phyloP scores from a whole-genome alignment of 2,329 filamentous ascomycete species.

The Penicillium polonicum region DNA sequence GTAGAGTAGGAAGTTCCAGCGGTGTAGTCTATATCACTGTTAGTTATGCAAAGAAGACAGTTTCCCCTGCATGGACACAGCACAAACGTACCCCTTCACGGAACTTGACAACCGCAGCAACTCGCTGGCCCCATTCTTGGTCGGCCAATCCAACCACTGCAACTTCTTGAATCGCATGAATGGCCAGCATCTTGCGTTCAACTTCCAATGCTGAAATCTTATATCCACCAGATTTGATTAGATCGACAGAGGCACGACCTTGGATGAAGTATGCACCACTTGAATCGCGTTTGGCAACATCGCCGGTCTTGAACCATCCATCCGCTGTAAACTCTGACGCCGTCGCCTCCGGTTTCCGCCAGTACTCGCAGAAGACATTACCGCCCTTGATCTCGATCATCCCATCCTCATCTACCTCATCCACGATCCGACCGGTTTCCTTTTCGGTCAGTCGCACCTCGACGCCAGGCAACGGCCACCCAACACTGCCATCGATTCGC shows the following conservation, averaged over 20 bases:
- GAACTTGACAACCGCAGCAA: constrained; percentile 53
- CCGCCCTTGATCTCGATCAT: constrained; percentile 46
- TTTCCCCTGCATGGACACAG: background rate
- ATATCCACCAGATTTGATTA: constrained; percentile 58
- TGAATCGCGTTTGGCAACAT: constrained; percentile 41
- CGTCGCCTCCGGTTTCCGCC: constrained; percentile 47
- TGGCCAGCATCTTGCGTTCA: constrained; percentile 52
- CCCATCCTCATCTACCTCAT: constrained; percentile 38
- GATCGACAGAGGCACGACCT: constrained; percentile 53
- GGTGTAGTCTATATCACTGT: constrained; percentile 22
- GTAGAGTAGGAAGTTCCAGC: constrained; percentile 33
- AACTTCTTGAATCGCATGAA: constrained; percentile 52
- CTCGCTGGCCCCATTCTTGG: constrained; percentile 55
- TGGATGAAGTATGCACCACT: constrained; percentile 53
- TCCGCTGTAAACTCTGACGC: constrained; percentile 47
- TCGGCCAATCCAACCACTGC: constrained; percentile 56
- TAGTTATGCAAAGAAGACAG: background rate
- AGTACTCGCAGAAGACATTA: constrained; percentile 46
- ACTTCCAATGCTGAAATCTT: constrained; percentile 57
- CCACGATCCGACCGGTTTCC: constrained; percentile 36
- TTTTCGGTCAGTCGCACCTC: constrained; percentile 48
- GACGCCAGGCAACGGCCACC: constrained; percentile 49
- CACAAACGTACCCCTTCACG: constrained; percentile 32
- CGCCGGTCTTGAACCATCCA: constrained; percentile 53
- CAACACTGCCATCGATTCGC: constrained; percentile 50